phyloP scores from a whole-genome alignment of 2,329 filamentous ascomycete genomes.

The Xylaria sp. region DNA sequence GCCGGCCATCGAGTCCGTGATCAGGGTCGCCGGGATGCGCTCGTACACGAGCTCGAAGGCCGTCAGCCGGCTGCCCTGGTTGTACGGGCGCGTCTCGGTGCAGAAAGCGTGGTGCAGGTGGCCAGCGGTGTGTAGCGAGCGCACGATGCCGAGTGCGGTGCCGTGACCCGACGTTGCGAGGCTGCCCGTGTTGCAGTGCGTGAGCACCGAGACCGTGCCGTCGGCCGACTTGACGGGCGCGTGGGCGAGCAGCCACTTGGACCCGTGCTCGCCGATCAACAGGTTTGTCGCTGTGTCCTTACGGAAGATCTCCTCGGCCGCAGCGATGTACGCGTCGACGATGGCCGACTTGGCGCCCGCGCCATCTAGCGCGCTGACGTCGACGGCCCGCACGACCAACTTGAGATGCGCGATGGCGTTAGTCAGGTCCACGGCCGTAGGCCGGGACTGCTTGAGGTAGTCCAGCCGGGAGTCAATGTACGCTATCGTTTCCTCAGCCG shows the following conservation, averaged over 20 bases:
- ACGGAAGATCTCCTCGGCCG: constrained; percentile 84
- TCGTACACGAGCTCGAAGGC: constrained; percentile 97
- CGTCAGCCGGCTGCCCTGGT: constrained; percentile 93
- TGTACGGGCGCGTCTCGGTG: constrained; percentile 96
- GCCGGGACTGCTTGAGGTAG: constrained; percentile 86
- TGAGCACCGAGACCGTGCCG: constrained; percentile 77
- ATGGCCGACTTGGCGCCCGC: constrained; percentile 59
- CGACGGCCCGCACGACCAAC: constrained; percentile 59
- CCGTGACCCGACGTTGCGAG: constrained; percentile 98
- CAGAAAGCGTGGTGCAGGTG: constrained; percentile 86
- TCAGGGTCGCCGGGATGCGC: constrained; percentile 84
- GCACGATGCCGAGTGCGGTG: constrained; percentile 92
- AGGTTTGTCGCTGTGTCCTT: constrained; percentile 89
- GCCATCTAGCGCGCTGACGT: constrained; percentile 45
- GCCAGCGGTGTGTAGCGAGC: constrained; percentile 71
- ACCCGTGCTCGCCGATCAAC: constrained; percentile 81
- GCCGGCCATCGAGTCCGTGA: constrained; percentile 96
- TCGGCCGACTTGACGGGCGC: constrained; percentile 51
- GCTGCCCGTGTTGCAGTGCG: constrained; percentile 97
- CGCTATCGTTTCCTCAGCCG: constrained; percentile 63
- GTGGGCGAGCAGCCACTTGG: constrained; percentile 77
- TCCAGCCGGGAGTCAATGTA: constrained; percentile 80
- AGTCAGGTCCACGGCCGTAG: constrained; percentile 91
- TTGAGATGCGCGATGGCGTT: constrained; percentile 88
- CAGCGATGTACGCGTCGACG: constrained; percentile 72